These are phyloP conservation scores for Leucogyrophana mollusca DNA, from an alignment of 768 basidiomycete species.

Conservation along the genomic window DNA sequence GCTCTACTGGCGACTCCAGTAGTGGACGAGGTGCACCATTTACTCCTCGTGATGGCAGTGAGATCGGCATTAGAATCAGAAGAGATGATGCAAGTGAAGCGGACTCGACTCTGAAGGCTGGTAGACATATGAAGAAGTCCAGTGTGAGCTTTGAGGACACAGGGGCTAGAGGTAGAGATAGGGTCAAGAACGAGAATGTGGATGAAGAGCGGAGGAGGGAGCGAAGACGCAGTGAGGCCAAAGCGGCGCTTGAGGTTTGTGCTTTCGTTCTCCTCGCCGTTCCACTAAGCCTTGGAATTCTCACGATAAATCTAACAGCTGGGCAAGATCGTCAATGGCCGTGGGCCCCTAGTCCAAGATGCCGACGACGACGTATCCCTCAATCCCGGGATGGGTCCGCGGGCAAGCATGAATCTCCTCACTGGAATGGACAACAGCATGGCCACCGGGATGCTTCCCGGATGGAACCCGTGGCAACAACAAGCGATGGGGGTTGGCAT, in stretches of 20 bases:
- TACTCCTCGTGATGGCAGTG: slow-evolving; percentile 80
- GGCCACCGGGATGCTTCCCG: slow-evolving; percentile 30
- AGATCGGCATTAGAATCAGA: slow-evolving; percentile 32
- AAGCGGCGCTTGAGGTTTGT: slow-evolving; percentile 84
- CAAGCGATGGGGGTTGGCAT: slow-evolving; percentile 22
- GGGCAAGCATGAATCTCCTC: slow-evolving; percentile 36
- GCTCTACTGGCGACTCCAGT: slow-evolving; percentile 84
- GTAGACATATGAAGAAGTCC: slow-evolving; percentile 46
- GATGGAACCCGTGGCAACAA: slow-evolving; percentile 29
- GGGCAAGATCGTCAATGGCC: slow-evolving; percentile 85
- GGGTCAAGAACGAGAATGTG: slow-evolving; percentile 27
- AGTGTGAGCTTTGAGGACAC: slow-evolving; percentile 72
- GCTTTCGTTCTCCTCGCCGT: slow-evolving; percentile 5
- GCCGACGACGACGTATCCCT: slow-evolving; percentile 40
- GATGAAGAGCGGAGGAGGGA: slow-evolving; percentile 64
- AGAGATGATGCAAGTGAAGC: slow-evolving; percentile 20
- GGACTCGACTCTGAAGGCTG: slow-evolving; percentile 25
- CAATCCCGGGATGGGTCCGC: slow-evolving; percentile 17
- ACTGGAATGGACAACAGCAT: slow-evolving; percentile 29
- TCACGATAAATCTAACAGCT: slow-evolving; percentile 45
- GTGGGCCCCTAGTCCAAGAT: slow-evolving; percentile 56
- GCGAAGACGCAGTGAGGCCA: slow-evolving; percentile 79
- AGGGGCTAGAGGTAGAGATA: slow-evolving; percentile 28
- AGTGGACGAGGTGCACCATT: slow-evolving; percentile 65
- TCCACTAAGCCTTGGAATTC: slow-evolving; percentile 4